Evolutionary conservation across 2,329 filamentous ascomycete genomes (phyloP).

Genomic region (Ustilaginoidea virens): DNA sequence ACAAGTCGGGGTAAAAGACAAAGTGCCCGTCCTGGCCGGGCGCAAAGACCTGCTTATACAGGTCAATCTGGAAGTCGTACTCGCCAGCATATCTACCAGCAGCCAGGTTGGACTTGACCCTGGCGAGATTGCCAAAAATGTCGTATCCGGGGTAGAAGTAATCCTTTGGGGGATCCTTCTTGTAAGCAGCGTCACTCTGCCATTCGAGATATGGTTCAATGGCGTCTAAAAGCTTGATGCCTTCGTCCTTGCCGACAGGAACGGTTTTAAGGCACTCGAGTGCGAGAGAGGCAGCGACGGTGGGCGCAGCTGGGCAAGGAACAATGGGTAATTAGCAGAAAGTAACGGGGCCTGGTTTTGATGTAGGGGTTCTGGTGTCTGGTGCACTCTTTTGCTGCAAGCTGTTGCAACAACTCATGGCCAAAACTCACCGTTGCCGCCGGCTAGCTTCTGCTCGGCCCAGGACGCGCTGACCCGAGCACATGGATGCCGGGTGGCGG

Average conservation of each 20-base stretch:
- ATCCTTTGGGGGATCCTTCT: slow-evolving; percentile 33
- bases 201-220: slow-evolving; percentile 28
- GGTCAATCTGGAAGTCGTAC: slow-evolving; percentile 36
- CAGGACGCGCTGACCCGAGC: slow-evolving; percentile 6
- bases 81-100: slow-evolving; percentile 31
- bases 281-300: slow-evolving; percentile 20
- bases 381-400: too few relatives aligned
- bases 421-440: not conserved
- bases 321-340: too few relatives aligned
- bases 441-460: slow-evolving; percentile 4
- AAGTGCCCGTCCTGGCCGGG: slow-evolving; percentile 51
- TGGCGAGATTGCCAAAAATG: slow-evolving; percentile 27
- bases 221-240: slow-evolving; percentile 19
- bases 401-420: too few relatives aligned
- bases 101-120: slow-evolving; percentile 26
- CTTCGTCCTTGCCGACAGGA: slow-evolving; percentile 20
- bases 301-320: slow-evolving; percentile 15
- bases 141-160: slow-evolving; percentile 35
- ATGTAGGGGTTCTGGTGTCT: too few relatives aligned
- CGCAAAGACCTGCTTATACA: slow-evolving; percentile 33
- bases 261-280: slow-evolving; percentile 23
- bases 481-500: slow-evolving; percentile 4
- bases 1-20: slow-evolving; percentile 8
- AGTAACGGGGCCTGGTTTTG: too few relatives aligned
- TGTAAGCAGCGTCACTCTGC: slow-evolving; percentile 30